Base-by-base conservation (phyloP, 2,329 filamentous ascomycete species). In the Aspergillus ruber region DNA sequence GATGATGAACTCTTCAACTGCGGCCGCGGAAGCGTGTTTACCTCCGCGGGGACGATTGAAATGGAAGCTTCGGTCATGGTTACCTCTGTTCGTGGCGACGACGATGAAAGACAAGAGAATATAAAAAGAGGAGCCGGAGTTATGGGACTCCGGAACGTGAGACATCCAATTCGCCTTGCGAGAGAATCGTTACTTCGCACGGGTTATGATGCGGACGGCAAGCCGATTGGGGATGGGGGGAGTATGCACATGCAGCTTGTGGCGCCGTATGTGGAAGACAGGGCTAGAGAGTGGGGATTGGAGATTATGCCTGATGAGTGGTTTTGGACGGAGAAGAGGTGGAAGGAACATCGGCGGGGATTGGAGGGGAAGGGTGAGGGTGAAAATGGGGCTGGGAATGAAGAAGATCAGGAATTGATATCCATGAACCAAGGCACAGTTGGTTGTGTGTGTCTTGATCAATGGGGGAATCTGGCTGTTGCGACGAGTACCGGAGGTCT, bases 41-140 rank as follows among this genome's bases (percentile, higher is more conserved):
- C 88, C 0, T 81, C 84, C 44, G 83, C 85, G 55, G 90, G 90
- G 15, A 79, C 83, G 52, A 90, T 90, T 64, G 87, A 95, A 71
- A 82, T 95, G 51, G 90, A 95, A 69, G 87, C 88, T 1, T 87
- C 83, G 7, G 80, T 95, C 44, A 95, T 95, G 89, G 86, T 94
- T 0, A 86, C 85, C 2, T 66, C 64, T 1, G 48, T 68, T 1
- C 51, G 50, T 4, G 45, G 52, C 5, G 36, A 41, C 1, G 23
- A 35, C 36, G 45, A 53, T 29, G 45, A 46, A 6, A 41, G 45
- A 1, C 51, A 54, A 2, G 48, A 84, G 0, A 74, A 75, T 48
- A 78, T 81, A 36, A 95, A 95, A 73, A 80, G 88, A 32, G 88
- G 83, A 13, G 86, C 88, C 0, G 88, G 87, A 3, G 82, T 89